Conservation (phyloP, 768 basidiomycete species). For the Leccinum variicolor region DNA sequence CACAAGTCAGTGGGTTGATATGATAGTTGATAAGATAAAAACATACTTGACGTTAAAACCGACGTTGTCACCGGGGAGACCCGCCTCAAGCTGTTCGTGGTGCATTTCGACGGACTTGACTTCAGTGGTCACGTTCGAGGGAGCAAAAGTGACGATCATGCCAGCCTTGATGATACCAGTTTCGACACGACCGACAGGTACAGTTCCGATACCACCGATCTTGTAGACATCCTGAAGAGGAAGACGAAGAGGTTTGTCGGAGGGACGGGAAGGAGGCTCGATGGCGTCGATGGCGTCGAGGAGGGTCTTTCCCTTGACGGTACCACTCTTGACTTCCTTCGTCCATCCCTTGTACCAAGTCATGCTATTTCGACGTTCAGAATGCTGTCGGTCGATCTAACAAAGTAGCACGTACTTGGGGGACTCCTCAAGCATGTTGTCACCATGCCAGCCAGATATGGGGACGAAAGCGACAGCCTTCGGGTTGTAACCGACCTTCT, state of each 20-base stretch:
- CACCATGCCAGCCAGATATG: conserved; percentile 99
- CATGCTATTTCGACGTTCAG: conserved; percentile 61
- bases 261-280: conserved; percentile 93
- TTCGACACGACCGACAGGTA: conserved; percentile 99
- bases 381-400: conserved; percentile 2
- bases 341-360: conserved; percentile 99
- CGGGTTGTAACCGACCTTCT: conserved; percentile 99
- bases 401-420: conserved; percentile 58
- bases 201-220: conserved; percentile 99
- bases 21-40: not conserved
- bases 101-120: conserved; percentile 99
- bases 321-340: conserved; percentile 92
- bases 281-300: conserved; percentile 99
- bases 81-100: conserved; percentile 95
- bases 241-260: conserved; percentile 99
- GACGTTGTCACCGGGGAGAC: conserved; percentile 98
- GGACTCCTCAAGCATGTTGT: conserved; percentile 99
- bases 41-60: conserved; percentile 96
- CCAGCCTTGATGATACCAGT: conserved; percentile 99
- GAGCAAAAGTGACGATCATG: conserved; percentile 98
- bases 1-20: conserved; percentile 3
- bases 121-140: conserved; percentile 98
- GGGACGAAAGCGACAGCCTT: conserved; percentile 98
- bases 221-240: conserved; percentile 99
- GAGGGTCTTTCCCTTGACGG: conserved; percentile 96